Conservation (phyloP, 371 early-diverging fungal species). For the Dinochytrium kinnereticum region DNA sequence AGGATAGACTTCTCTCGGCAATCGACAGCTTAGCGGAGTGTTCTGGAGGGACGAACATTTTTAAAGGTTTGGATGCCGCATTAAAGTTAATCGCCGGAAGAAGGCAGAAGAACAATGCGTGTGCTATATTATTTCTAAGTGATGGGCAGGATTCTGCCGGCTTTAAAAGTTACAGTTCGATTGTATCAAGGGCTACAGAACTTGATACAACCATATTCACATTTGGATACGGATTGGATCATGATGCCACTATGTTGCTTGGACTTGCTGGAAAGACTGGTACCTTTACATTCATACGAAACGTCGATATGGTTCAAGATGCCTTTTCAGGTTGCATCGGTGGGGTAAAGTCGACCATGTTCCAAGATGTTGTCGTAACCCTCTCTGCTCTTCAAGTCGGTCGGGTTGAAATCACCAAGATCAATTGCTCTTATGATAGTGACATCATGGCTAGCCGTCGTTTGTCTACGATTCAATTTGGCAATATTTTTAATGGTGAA, state of each 20-base stretch:
- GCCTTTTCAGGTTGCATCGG: constrained; percentile 31
- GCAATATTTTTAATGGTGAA: constrained; percentile 28
- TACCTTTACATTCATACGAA: constrained; percentile 23
- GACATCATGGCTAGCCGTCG: not conserved
- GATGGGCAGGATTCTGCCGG: not conserved
- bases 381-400: not conserved
- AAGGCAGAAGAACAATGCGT: not conserved
- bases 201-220: constrained; percentile 17
- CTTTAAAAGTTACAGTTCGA: no score
- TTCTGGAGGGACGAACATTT: not conserved
- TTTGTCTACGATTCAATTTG: constrained; percentile 8
- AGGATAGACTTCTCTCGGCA: not conserved
- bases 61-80: not conserved
- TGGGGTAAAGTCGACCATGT: constrained; percentile 25
- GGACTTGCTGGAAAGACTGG: constrained; percentile 21
- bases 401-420: not conserved
- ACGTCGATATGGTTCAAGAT: constrained; percentile 22
- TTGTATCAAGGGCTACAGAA: not conserved
- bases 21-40: not conserved
- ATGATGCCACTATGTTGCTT: constrained; percentile 15
- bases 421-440: not conserved
- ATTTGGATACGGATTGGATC: constrained; percentile 25
- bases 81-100: not conserved
- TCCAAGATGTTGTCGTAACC: not conserved
- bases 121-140: not conserved